phyloP scores from a whole-genome alignment of 495 filamentous ascomycete species.

The Tuber melanosporum region DNA sequence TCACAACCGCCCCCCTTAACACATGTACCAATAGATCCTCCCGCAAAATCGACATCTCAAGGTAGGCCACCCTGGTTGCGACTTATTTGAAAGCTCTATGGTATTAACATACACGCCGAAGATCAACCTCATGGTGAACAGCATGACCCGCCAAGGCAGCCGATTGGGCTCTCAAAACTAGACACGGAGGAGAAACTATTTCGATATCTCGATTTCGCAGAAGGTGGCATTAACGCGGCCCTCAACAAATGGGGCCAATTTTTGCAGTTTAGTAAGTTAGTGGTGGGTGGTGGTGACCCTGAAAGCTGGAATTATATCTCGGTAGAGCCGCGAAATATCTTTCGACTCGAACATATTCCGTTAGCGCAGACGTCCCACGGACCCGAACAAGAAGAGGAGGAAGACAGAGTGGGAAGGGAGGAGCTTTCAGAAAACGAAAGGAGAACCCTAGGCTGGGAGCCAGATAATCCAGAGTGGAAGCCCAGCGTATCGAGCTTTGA shows the following conservation, averaged over 20 bases:
- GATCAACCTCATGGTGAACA: too few relatives aligned
- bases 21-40: too few relatives aligned
- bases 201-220: slow-evolving; percentile 3
- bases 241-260: slow-evolving; percentile 4
- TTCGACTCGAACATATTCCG: background rate
- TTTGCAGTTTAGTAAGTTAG: background rate
- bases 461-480: background rate
- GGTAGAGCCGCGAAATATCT: background rate
- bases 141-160: too few relatives aligned
- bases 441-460: background rate
- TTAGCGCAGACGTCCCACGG: background rate
- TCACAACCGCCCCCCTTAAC: too few relatives aligned
- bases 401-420: too few relatives aligned
- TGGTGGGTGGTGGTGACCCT: background rate
- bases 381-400: too few relatives aligned
- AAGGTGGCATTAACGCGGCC: background rate
- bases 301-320: background rate
- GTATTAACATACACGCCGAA: too few relatives aligned
- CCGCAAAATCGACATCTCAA: too few relatives aligned
- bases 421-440: background rate
- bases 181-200: background rate
- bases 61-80: too few relatives aligned
- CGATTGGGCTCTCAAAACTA: background rate
- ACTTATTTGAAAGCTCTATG: too few relatives aligned
- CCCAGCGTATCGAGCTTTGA: background rate